Base-by-base conservation (phyloP, 768 basidiomycete genomes). In the Hebeloma cylindrosporum region DNA sequence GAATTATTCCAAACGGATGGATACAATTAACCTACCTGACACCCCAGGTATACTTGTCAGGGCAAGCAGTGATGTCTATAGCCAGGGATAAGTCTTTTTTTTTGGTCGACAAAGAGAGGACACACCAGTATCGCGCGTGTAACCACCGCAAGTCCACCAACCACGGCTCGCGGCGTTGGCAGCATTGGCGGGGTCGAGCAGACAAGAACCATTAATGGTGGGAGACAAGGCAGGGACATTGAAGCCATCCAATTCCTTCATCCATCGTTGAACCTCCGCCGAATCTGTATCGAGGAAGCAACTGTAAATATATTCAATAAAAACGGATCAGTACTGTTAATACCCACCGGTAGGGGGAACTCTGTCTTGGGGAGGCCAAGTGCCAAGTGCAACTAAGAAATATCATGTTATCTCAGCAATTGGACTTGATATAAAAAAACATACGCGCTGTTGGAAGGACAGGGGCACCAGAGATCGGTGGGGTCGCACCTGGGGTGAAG, bases 81-180 rank as follows among this genome's bases (percentile, higher is more conserved):
- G 31, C 48, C 50, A 8, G 28, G 10, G 17, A 33, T 44, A 36
- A 26, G 6, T 7, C 11, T 14, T 18, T 26, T 7, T 8, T 5
- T 16, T 30, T n/a, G 21, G 27, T 31, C 41, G 0, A 34, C 13
- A 37, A 9, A 34, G 28, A 42, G 9, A 16, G 18, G 9, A 48
- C 54, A 18, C 36, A 73, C 72, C 80, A 13, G 72, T 75, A 35
- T 52, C 45, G 6, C 84, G 73, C 10, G 82, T 82, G 54, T 71
- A 73, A 8, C 84, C 84, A 57, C 89, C 87, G 56, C 91, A 94
- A 21, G 92, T 88, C 91, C 91, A 94, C 91, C 91, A 94, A 32
- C 90, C 90, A 52, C 79, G 79, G 33, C 63, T 63, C n/a, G 75
- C 67, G 25, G 83, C 78, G 32, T 83, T 63, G 0, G 77, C 68